phyloP scores from a whole-genome alignment of 495 filamentous ascomycete genomes.

The Daldinia bambusicola region DNA sequence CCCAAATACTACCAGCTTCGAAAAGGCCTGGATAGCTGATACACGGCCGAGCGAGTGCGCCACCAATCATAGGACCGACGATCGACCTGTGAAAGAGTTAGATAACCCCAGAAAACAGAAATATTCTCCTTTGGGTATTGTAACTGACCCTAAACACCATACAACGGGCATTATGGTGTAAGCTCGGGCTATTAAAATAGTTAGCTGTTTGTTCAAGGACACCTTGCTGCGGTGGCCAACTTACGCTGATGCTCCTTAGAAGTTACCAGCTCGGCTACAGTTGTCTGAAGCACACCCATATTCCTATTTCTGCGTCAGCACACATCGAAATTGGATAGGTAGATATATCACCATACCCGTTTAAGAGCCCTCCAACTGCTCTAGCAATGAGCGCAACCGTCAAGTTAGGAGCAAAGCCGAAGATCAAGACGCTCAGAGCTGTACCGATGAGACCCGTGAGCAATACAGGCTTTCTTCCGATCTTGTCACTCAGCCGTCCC shows the following conservation, averaged over 20 bases:
- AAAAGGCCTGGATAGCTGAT: constrained; percentile 83
- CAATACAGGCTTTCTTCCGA: constrained; percentile 92
- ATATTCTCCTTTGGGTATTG: neutral
- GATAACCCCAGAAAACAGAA: constrained; percentile 9
- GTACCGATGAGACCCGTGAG: constrained; percentile 89
- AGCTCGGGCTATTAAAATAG: constrained; percentile 71
- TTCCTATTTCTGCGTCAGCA: constrained; percentile 63
- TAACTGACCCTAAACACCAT: constrained; percentile 87
- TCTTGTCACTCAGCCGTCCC: constrained; percentile 90
- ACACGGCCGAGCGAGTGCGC: constrained; percentile 86
- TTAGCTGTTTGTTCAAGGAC: constrained; percentile 42
- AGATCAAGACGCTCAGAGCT: constrained; percentile 90
- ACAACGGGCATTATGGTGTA: constrained; percentile 98
- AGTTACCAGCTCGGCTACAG: constrained; percentile 90
- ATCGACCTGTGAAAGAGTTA: constrained; percentile 65
- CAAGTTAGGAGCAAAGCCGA: constrained; percentile 89
- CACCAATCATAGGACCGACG: constrained; percentile 89
- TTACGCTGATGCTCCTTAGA: constrained; percentile 89
- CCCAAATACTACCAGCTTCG: constrained; percentile 76
- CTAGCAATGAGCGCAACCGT: constrained; percentile 86
- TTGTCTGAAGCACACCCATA: constrained; percentile 94
- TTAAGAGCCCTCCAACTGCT: constrained; percentile 89
- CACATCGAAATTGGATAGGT: neutral
- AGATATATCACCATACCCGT: constrained; percentile 70
- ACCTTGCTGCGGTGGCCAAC: constrained; percentile 43